These are phyloP conservation scores for Camelina sativa DNA, from an alignment of 345 rosid genomes.

Conservation along the genomic window DNA sequence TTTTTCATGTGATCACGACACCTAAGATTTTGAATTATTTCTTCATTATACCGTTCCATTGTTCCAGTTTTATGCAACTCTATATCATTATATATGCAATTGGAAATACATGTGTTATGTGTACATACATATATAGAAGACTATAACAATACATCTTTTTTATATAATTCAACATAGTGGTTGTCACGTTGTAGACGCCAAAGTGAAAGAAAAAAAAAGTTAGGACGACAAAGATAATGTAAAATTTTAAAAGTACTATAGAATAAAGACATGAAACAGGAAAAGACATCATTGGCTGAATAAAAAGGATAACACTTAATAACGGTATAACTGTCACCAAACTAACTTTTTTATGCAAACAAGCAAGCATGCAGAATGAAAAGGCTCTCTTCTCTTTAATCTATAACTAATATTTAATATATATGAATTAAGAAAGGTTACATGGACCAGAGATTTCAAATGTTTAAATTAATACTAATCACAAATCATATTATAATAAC, in stretches of 20 bases:
- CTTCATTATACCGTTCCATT: background rate
- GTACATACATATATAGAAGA: too few relatives aligned
- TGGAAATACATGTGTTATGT: background rate
- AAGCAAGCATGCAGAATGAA: constrained; percentile 43
- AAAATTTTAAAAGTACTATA: constrained; percentile 19
- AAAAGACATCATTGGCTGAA: constrained; percentile 32
- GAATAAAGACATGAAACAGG: constrained; percentile 9
- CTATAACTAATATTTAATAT: constrained; percentile 7
- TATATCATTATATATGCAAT: background rate
- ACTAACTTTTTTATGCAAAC: constrained; percentile 40
- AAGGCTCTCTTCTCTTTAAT: constrained; percentile 23
- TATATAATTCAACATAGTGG: constrained; percentile 45
- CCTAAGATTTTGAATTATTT: too few relatives aligned
- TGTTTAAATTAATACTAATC: background rate
- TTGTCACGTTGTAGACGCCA: constrained; percentile 50
- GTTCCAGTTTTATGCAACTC: background rate
- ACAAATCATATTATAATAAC: too few relatives aligned
- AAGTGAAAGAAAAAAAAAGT: constrained; percentile 15
- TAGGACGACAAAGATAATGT: constrained; percentile 12
- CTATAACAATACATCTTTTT: too few relatives aligned
- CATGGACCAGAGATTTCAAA: constrained; percentile 24
- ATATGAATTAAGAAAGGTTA: constrained; percentile 3
- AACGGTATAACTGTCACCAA: constrained; percentile 46
- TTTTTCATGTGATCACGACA: too few relatives aligned
- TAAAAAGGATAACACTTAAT: constrained; percentile 5